Conservation (phyloP, 2,329 filamentous ascomycete genomes). For the Chaetomiaceae sp. region DNA sequence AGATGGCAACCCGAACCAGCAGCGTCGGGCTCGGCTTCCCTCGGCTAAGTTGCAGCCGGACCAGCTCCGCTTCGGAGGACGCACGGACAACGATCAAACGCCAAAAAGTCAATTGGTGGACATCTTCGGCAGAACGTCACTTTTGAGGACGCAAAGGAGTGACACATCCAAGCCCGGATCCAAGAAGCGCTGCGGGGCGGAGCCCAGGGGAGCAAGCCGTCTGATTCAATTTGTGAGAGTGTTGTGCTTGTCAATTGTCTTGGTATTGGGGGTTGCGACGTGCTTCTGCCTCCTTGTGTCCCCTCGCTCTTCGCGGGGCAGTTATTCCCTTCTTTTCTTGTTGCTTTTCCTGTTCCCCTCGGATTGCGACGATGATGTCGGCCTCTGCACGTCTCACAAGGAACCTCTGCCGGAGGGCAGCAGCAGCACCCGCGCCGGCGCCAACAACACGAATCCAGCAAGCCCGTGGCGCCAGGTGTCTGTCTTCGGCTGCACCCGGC, state of each 20-base stretch:
- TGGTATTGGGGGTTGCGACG: no score
- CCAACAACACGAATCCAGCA: slow-evolving; percentile 12
- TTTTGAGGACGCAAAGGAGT: slow-evolving; percentile 6
- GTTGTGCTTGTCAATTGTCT: no score
- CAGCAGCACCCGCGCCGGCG: slow-evolving; percentile 8
- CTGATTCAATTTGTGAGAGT: background rate
- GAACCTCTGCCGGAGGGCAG: slow-evolving; percentile 26
- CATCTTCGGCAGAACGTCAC: slow-evolving; percentile 22
- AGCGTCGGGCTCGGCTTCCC: slow-evolving; percentile 18
- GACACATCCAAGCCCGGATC: background rate
- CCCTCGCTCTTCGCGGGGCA: slow-evolving; percentile 5
- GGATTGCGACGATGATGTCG: slow-evolving; percentile 24
- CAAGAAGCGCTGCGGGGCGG: no score
- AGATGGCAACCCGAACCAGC: no score
- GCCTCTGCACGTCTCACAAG: slow-evolving; percentile 28
- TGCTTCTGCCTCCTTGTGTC: background rate
- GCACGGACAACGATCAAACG: slow-evolving; percentile 25
- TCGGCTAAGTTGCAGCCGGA: slow-evolving; percentile 15
- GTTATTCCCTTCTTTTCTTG: background rate
- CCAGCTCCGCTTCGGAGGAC: slow-evolving; percentile 7
- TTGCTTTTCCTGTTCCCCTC: background rate
- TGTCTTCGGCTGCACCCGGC: slow-evolving; percentile 15
- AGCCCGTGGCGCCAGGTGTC: slow-evolving; percentile 12
- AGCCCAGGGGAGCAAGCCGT: no score
- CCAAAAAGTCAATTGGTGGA: slow-evolving; percentile 23